phyloP scores from a whole-genome alignment of 2,329 filamentous ascomycete species.

The Elsinoe perseae region DNA sequence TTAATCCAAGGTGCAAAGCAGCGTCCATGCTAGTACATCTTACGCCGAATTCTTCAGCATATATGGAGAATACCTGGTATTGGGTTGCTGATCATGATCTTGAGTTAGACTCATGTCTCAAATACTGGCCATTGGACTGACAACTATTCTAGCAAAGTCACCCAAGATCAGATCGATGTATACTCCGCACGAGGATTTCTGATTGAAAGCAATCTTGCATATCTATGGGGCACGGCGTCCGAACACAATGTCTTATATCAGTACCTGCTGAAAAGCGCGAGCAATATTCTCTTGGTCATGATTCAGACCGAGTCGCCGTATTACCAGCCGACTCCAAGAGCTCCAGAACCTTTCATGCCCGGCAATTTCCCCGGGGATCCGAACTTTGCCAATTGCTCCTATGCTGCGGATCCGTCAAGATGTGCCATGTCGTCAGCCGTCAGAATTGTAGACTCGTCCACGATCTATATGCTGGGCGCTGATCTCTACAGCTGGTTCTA shows the following conservation, averaged over 20 bases:
- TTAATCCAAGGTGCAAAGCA: conserved; percentile 26
- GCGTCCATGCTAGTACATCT: conserved; percentile 43
- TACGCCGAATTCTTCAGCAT: conserved; percentile 38
- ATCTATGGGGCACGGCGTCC: conserved; percentile 46
- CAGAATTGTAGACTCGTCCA: background rate
- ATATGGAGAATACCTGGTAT: conserved; percentile 49
- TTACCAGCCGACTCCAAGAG: background rate
- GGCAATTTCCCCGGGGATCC: background rate
- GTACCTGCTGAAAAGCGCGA: conserved; percentile 43
- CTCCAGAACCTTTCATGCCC: background rate
- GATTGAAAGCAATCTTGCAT: conserved; percentile 36
- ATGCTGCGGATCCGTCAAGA: background rate
- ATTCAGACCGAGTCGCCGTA: background rate
- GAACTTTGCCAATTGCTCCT: background rate
- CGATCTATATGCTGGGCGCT: background rate
- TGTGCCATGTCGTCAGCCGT: background rate
- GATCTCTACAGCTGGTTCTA: background rate
- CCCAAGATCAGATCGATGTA: conserved; percentile 35
- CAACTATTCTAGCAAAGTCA: conserved; percentile 16
- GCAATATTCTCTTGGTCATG: conserved; percentile 37
- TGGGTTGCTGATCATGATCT: conserved; percentile 50
- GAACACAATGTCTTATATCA: conserved; percentile 51
- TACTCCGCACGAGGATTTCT: conserved; percentile 43
- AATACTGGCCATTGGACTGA: conserved; percentile 24
- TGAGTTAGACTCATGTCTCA: too few relatives aligned